These are phyloP conservation scores for Globisporangium orthogonon DNA, from an alignment of 352 stramenopile species.

Conservation along the genomic window DNA sequence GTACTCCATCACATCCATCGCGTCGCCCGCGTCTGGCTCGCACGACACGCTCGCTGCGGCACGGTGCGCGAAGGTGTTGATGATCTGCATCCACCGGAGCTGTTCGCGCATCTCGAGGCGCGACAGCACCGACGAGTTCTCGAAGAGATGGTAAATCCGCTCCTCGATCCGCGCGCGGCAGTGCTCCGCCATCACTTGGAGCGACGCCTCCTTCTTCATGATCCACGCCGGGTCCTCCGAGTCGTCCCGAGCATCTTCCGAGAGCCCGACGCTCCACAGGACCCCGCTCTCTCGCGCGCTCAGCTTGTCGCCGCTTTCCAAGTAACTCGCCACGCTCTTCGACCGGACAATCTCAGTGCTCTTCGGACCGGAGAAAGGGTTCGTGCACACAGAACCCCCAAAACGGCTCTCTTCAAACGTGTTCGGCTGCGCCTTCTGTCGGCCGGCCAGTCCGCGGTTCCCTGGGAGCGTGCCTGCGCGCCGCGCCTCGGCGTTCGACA, in stretches of 20 bases:
- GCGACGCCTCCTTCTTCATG: constrained; percentile 29
- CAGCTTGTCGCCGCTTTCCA: constrained; percentile 20
- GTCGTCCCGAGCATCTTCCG: constrained; percentile 57
- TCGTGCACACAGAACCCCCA: constrained; percentile 29
- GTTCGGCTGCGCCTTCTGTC: constrained; percentile 50
- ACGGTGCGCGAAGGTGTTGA: constrained; percentile 60
- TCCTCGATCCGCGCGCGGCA: constrained; percentile 62
- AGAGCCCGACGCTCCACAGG: constrained; percentile 50
- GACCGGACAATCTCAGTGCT: constrained; percentile 2
- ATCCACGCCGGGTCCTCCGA: constrained; percentile 34
- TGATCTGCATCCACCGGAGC: constrained; percentile 79
- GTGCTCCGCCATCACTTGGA: constrained; percentile 59
- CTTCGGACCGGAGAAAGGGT: constrained; percentile 32
- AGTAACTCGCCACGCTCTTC: constrained; percentile 17
- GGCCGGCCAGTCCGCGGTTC: constrained; percentile 17
- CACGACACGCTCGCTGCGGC: constrained; percentile 63
- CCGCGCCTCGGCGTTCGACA: constrained; percentile 51
- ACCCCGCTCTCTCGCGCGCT: constrained; percentile 43
- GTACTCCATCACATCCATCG: constrained; percentile 84
- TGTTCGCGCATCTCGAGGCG: constrained; percentile 63
- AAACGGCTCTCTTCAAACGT: constrained; percentile 62
- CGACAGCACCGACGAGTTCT: constrained; percentile 42
- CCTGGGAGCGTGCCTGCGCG: constrained; percentile 31
- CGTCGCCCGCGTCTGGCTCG: constrained; percentile 61
- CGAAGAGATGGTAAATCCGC: constrained; percentile 62